A percentile compares a stretch with the other conserved stretches of the same genome.
Conservation (phyloP, 495 filamentous ascomycete genomes). For the Eremomyces bilateralis region DNA sequence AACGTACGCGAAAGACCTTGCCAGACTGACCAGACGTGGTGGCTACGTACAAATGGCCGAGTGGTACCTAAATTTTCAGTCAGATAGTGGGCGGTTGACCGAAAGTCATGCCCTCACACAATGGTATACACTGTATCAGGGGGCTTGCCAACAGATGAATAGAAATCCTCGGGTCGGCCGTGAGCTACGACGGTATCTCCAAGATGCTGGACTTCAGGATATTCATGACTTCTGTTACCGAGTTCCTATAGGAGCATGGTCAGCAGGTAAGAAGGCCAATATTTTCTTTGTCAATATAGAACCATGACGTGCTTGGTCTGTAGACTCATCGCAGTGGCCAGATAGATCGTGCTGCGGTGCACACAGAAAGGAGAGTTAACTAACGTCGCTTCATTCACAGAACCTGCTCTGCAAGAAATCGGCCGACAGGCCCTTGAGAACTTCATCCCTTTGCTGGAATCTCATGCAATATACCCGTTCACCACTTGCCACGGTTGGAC, state of each 20-base stretch:
- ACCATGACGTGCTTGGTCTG: background rate
- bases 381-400: slow-evolving; percentile 1
- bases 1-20: slow-evolving; percentile 60
- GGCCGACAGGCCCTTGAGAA: slow-evolving; percentile 10
- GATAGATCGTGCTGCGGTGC: too few relatives aligned
- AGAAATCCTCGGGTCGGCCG: slow-evolving; percentile 16
- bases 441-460: slow-evolving; percentile 12
- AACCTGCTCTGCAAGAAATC: slow-evolving; percentile 5
- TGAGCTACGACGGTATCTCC: slow-evolving; percentile 6
- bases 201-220: slow-evolving; percentile 5
- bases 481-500: slow-evolving; percentile 11
- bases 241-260: slow-evolving; percentile 12
- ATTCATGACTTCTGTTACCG: background rate
- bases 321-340: too few relatives aligned
- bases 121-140: slow-evolving; percentile 15
- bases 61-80: slow-evolving; percentile 72
- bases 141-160: slow-evolving; percentile 8
- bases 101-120: slow-evolving; percentile 16
- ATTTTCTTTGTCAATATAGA: too few relatives aligned
- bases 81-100: slow-evolving; percentile 66
- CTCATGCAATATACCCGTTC: slow-evolving; percentile 14
- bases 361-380: slow-evolving; percentile 6
- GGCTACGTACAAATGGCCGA: slow-evolving; percentile 91
- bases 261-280: too few relatives aligned
- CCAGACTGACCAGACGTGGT: slow-evolving; percentile 38